phyloP scores from a whole-genome alignment of 2,329 filamentous ascomycete species.

The Trichoderma breve region DNA sequence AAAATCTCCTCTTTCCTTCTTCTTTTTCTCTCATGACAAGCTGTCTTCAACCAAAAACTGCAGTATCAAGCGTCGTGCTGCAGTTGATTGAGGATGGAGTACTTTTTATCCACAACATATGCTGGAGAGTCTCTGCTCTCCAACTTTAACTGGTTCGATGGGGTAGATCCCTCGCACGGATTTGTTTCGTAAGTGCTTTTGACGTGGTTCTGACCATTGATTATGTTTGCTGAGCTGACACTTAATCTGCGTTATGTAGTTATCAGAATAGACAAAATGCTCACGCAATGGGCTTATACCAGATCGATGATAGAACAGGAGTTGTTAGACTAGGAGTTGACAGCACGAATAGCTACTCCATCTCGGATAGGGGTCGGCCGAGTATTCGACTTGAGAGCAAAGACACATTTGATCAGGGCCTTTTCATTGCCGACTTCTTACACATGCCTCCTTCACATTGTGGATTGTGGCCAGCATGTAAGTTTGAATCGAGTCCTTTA shows the following conservation, averaged over 20 bases:
- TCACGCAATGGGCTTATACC: slow-evolving; percentile 40
- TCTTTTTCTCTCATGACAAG: not conserved
- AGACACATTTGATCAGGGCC: slow-evolving; percentile 60
- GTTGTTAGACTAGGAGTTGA: slow-evolving; percentile 49
- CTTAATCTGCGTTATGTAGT: slow-evolving; percentile 30
- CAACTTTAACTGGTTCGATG: slow-evolving; percentile 51
- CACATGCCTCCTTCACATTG: slow-evolving; percentile 73
- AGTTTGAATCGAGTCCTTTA: slow-evolving; percentile 23
- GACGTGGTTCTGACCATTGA: too few species aligned
- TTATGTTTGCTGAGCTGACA: not conserved
- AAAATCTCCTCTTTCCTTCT: not conserved
- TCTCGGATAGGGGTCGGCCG: slow-evolving; percentile 42
- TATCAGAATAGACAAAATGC: slow-evolving; percentile 46
- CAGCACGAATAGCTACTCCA: slow-evolving; percentile 37
- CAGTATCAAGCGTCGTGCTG: not conserved
- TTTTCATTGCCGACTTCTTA: slow-evolving; percentile 68
- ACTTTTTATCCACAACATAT: slow-evolving; percentile 45
- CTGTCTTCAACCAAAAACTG: not conserved
- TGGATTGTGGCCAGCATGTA: slow-evolving; percentile 72
- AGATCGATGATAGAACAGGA: slow-evolving; percentile 40
- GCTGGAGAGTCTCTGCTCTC: slow-evolving; percentile 44
- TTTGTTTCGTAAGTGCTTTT: slow-evolving; percentile 59
- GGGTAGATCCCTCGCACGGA: slow-evolving; percentile 61
- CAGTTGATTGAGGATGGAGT: slow-evolving; percentile 34
- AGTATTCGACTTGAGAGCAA: slow-evolving; percentile 68